Percentiles rank a stretch among this genome's conserved stretches.
These are phyloP conservation scores for Talaromyces rugulosus DNA, from an alignment of 2,329 filamentous ascomycete genomes.

Conservation along the genomic window DNA sequence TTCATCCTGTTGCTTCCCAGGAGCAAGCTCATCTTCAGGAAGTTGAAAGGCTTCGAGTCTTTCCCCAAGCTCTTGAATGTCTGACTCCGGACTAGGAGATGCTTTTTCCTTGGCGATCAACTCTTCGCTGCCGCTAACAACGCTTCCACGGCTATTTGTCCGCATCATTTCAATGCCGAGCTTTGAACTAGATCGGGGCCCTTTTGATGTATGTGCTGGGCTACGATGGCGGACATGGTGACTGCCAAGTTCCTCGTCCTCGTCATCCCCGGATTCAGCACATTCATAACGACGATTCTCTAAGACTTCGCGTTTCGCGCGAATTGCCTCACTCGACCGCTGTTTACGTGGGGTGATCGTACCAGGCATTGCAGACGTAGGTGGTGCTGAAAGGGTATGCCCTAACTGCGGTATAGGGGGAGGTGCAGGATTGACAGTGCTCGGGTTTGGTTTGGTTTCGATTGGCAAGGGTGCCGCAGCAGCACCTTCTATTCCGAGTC, in stretches of 20 bases:
- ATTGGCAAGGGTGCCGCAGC: conserved; percentile 16
- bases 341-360: conserved; percentile 52
- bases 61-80: conserved; percentile 22
- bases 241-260: conserved; percentile 82
- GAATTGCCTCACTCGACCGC: conserved; percentile 69
- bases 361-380: conserved; percentile 1
- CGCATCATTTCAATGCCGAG: conserved; percentile 97
- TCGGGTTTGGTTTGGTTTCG: conserved; percentile 17
- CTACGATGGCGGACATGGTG: conserved; percentile 48
- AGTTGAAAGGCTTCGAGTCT: conserved; percentile 31
- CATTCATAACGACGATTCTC: conserved; percentile 71
- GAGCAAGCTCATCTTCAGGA: conserved; percentile 23
- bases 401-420: conserved; percentile 49
- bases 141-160: conserved; percentile 87
- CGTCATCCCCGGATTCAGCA: conserved; percentile 86
- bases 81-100: conserved; percentile 18
- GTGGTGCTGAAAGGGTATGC: conserved; percentile 62
- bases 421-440: conserved; percentile 24
- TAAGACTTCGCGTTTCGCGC: conserved; percentile 67
- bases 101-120: conserved; percentile 31
- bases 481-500: conserved; percentile 68
- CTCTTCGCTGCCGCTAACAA: conserved; percentile 47
- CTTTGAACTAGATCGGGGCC: conserved; percentile 71
- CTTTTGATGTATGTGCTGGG: conserved; percentile 43
- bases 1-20: conserved; percentile 25